Evolutionary conservation across 306 rosid genomes (phyloP), one percentile per base, ranked within the genome.

Genomic region (Macrotyloma uniflorum): DNA sequence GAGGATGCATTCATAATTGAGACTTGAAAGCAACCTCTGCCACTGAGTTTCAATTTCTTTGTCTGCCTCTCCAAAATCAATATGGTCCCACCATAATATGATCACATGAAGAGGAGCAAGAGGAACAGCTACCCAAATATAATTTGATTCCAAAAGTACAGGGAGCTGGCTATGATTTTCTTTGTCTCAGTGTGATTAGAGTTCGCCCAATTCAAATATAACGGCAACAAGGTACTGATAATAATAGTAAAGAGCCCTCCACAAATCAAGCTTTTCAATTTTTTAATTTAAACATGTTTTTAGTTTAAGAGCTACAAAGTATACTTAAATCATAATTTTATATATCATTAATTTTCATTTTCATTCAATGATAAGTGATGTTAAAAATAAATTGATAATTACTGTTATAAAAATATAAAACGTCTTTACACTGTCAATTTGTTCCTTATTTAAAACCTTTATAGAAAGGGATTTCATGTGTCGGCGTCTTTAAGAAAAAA

Each of bases 21-120:
- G 77, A 63, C 20, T 78, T 42, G 86, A 85, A 85, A 79, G 79
- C 70, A 53, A 70, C 61, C 72, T 69, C 32, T 67, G 67, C 61
- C 12, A 19, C 43, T 36, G 79, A 33, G 16, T 76, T 69, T 71
- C 59, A 77, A 65, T 82, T 70, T 79, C 82, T 74, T 64, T 75
- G 86, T 79, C 89, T 75, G 70, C 82, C 82, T 78, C 69, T 16
- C 32, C 35, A 70, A 50, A 55, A 35, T 35, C 59, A 54, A 75
- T 38, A 81, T 28, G 81, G 84, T 30, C 84, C 83, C 84, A 53
- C 75, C 71, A 24, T 30, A 33, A 73, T 62, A 15, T 45, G 18
- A 19, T 68, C 83, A 84, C 76, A 70, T 76, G 72, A 67, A 35
- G 49, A 49, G 26, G 28, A 11, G 22, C 42, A 24, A 73, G 47